Conservation (phyloP, 2,329 filamentous ascomycete species). For the Talaromyces pinophilus region DNA sequence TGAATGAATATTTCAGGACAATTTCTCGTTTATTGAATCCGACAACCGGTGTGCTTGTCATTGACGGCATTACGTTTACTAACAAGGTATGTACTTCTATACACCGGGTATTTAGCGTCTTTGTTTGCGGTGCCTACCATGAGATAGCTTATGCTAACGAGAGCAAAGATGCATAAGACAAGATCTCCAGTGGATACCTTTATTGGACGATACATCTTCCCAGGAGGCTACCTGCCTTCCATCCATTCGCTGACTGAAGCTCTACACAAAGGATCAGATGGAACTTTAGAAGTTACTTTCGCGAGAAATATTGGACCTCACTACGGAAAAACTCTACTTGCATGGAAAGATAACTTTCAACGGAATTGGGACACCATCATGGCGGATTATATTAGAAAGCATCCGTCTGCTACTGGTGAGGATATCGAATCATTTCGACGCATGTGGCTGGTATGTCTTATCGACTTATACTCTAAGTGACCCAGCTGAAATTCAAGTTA, state of each 20-base stretch:
- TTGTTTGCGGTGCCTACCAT: neutral
- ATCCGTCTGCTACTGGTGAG: conserved; percentile 59
- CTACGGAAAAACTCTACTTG: conserved; percentile 67
- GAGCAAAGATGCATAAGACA: conserved; percentile 55
- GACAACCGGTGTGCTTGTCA: conserved; percentile 56
- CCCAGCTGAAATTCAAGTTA: conserved; percentile 29
- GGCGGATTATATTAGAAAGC: conserved; percentile 56
- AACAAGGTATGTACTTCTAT: conserved; percentile 48
- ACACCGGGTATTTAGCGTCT: neutral
- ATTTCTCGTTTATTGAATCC: conserved; percentile 66
- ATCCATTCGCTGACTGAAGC: conserved; percentile 59
- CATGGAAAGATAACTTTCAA: conserved; percentile 69
- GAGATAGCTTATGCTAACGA: neutral
- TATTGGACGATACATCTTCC: conserved; percentile 76
- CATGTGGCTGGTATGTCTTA: conserved; percentile 65
- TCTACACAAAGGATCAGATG: conserved; percentile 62
- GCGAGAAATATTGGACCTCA: conserved; percentile 74
- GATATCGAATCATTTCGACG: conserved; percentile 61
- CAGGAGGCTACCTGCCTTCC: conserved; percentile 69
- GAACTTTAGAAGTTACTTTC: conserved; percentile 65
- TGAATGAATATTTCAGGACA: conserved; percentile 67
- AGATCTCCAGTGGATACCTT: conserved; percentile 64
- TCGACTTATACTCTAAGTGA: neutral
- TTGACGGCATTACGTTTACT: conserved; percentile 75
- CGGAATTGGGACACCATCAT: conserved; percentile 63